A percentile compares a stretch with the other conserved stretches of the same genome.
Conservation (phyloP, 176 grass and related monocot species). For the Oryza australiensis region DNA sequence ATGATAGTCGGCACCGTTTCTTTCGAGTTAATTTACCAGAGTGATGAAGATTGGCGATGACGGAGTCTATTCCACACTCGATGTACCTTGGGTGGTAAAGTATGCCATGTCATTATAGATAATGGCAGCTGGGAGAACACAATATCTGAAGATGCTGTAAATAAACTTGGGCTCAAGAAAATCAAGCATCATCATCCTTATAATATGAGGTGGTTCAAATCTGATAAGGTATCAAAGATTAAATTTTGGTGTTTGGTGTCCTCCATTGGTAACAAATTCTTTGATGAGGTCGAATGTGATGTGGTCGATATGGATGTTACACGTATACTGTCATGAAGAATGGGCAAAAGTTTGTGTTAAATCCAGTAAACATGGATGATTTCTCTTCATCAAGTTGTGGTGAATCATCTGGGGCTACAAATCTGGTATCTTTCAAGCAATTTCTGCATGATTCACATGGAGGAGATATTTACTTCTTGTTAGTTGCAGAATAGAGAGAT, state of each 20-base stretch:
- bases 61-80: neutral
- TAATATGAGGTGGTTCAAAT: constrained; percentile 6
- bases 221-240: neutral
- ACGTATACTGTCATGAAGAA: neutral
- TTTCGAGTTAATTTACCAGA: neutral
- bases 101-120: no score
- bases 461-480: neutral
- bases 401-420: neutral
- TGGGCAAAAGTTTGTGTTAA: neutral
- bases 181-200: neutral
- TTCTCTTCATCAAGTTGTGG: no score
- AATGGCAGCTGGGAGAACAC: neutral
- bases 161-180: neutral
- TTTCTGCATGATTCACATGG: neutral
- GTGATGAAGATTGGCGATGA: neutral
- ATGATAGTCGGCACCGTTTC: neutral
- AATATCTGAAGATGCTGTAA: neutral
- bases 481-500: neutral
- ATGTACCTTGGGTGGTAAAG: no score
- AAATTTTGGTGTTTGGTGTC: neutral
- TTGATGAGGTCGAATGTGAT: constrained; percentile 30
- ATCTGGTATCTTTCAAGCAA: neutral
- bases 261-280: neutral
- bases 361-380: neutral
- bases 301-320: neutral